Percentiles rank a stretch among this genome's conserved stretches.
phyloP scores from a whole-genome alignment of 306 rosid genomes.

The Malus asiatica region DNA sequence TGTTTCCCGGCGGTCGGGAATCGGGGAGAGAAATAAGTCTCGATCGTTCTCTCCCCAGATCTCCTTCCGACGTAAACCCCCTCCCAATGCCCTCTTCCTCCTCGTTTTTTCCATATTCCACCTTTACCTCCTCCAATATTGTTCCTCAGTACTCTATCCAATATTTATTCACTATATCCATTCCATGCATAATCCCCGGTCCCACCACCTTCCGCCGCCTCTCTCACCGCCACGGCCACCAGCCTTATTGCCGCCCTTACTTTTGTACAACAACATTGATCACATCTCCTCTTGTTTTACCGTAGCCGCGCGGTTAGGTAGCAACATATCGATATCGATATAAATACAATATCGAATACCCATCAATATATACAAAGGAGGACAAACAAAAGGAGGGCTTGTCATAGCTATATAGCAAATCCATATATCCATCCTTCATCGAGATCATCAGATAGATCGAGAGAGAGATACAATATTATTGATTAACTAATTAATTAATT shows the following conservation, averaged over 20 bases:
- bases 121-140: not conserved
- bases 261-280: not conserved
- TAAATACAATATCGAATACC: not conserved
- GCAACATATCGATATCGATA: not conserved
- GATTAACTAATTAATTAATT: not conserved
- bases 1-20: slow-evolving; percentile 47
- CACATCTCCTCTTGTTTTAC: not conserved
- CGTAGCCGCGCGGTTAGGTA: slow-evolving; percentile 1
- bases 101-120: not conserved
- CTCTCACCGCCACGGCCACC: slow-evolving; percentile 30
- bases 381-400: not conserved
- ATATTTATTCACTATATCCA: not conserved
- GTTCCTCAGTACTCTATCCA: not conserved
- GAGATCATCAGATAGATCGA: not conserved
- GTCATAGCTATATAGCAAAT: not conserved
- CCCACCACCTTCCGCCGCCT: slow-evolving; percentile 26
- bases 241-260: slow-evolving; percentile 16
- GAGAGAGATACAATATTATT: not conserved
- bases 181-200: slow-evolving; percentile 46
- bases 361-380: not conserved
- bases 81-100: slow-evolving; percentile 10
- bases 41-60: slow-evolving; percentile 2
- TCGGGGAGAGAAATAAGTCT: slow-evolving; percentile 25
- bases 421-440: not conserved
- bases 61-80: slow-evolving; percentile 11